phyloP scores from a whole-genome alignment of 1,139 yeast genomes.

The Hemisphaericaspora lyxosophila region DNA sequence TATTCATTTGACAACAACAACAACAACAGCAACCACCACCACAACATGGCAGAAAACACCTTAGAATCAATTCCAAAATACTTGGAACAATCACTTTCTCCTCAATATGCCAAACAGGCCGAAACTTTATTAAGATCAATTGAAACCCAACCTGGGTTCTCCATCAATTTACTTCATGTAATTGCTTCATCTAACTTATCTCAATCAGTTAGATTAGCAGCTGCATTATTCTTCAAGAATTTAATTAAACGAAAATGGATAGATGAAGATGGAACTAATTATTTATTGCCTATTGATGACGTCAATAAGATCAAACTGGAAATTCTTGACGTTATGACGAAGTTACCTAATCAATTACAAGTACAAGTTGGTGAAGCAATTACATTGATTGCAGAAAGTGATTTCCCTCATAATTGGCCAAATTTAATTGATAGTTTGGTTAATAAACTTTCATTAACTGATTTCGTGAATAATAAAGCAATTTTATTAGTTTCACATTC shows the following conservation, averaged over 20 bases:
- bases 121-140: slow-evolving; percentile 58
- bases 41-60: slow-evolving; percentile 37
- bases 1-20: no score
- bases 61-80: slow-evolving; percentile 45
- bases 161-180: slow-evolving; percentile 71
- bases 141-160: slow-evolving; percentile 71
- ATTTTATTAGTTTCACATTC: slow-evolving; percentile 92
- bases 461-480: slow-evolving; percentile 78
- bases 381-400: slow-evolving; percentile 90
- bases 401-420: slow-evolving; percentile 91
- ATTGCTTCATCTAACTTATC: slow-evolving; percentile 64
- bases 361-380: slow-evolving; percentile 93
- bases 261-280: slow-evolving; percentile 75
- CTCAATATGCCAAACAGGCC: slow-evolving; percentile 58
- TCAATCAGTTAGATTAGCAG: slow-evolving; percentile 72
- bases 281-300: slow-evolving; percentile 61
- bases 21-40: no score
- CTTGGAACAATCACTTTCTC: slow-evolving; percentile 50
- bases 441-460: slow-evolving; percentile 56
- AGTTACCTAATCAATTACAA: slow-evolving; percentile 72
- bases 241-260: slow-evolving; percentile 84
- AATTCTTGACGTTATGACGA: slow-evolving; percentile 79
- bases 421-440: slow-evolving; percentile 76
- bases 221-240: slow-evolving; percentile 88
- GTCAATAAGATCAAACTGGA: slow-evolving; percentile 69